Conservation (phyloP, 1,284 basidiomycete species). For the Pterula multifida region DNA sequence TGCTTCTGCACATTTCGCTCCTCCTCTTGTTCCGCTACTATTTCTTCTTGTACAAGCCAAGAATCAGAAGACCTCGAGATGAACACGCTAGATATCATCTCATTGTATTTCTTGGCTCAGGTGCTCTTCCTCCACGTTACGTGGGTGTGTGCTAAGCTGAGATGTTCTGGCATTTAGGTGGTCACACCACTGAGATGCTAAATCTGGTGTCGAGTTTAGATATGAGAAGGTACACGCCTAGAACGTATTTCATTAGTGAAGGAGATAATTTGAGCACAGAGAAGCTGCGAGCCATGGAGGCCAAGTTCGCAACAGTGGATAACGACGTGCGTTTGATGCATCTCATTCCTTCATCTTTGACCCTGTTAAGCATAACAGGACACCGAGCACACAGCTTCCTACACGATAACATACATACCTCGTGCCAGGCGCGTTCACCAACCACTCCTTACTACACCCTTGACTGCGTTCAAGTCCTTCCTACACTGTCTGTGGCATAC, state of each 20-base stretch:
- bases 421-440: constrained; percentile 83
- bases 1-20: neutral
- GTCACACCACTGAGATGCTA: constrained; percentile 88
- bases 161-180: constrained; percentile 47
- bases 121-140: constrained; percentile 27
- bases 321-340: constrained; percentile 4
- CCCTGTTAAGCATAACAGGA: neutral
- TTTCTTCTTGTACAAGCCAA: constrained; percentile 9
- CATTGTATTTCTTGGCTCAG: constrained; percentile 56
- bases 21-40: constrained; percentile 12
- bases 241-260: constrained; percentile 76
- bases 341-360: constrained; percentile 2
- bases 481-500: neutral
- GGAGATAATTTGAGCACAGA: constrained; percentile 71
- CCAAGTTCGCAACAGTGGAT: constrained; percentile 11
- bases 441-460: constrained; percentile 51
- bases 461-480: constrained; percentile 35
- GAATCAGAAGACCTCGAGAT: constrained; percentile 1
- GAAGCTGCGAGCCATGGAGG: constrained; percentile 64
- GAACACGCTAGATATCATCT: constrained; percentile 20
- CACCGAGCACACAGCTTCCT: constrained; percentile 14
- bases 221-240: constrained; percentile 60
- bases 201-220: constrained; percentile 69
- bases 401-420: constrained; percentile 57
- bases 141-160: constrained; percentile 3